Base-by-base conservation (phyloP, 1,284 basidiomycete species). In the Papiliotrema fonsecae region DNA sequence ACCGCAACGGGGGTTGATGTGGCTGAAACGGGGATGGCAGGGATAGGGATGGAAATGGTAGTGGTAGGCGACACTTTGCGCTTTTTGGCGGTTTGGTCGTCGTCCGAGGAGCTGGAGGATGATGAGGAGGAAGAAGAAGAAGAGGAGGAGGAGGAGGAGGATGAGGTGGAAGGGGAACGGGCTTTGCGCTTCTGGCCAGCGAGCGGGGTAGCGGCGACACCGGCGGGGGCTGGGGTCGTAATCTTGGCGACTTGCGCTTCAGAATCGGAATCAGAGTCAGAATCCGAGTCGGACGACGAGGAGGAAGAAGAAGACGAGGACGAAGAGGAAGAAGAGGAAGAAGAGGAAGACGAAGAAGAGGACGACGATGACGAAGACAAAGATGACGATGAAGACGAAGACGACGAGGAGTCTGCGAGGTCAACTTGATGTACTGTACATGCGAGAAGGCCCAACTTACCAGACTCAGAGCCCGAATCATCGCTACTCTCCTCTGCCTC, bases 11-110 rank as follows among this genome's bases (percentile, higher is more conserved):
- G 28, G 16, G 51, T 48, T 9, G 56, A 21, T 18, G 55, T 37
- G 26, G 56, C 25, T 22, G 60, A 55, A 37, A 53, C 39, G 31
- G 57, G 52, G 34, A 51, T 42, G n/a, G 51, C 54, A 38, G 55
- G 51, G 46, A 55, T 56, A 24, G 45, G 45, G 30, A 44, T 35
- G 43, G 70, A 47, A 11, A 43, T 35, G 43, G 71, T 44, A 56
- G 74, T 67, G 64, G 54, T 67, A 65, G 50, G 56, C 56, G 53
- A 61, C 14, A 59, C 46, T 50, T 64, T 60, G 48, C 61, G 59
- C 52, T 63, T 70, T 56, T 56, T 54, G 27, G 46, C 47, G 25
- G 40, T 46, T 9, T 57, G 58, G 43, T 60, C 61, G n/a, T 68
- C 56, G 16, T 55, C 57, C 10, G 47, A 45, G 1, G 60, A 50